Evolutionary conservation across 306 rosid genomes (phyloP), one percentile per base, ranked within the genome.

Genomic region (Glycine latifolia): DNA sequence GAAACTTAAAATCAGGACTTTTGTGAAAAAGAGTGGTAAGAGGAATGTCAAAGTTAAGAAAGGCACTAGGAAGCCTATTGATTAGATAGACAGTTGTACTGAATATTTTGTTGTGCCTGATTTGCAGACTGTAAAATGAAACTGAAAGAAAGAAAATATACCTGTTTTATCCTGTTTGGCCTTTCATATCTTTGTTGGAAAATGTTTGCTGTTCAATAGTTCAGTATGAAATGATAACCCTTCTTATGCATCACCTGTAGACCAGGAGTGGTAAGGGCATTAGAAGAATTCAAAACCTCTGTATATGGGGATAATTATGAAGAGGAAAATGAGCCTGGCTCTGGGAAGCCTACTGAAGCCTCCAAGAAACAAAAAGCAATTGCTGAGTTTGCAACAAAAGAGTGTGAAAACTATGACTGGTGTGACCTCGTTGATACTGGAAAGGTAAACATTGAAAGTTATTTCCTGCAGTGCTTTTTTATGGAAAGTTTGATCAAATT

Each of bases 221-320:
- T 20, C 2, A 12, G 79, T 47, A 55, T 66, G 74, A 79, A 69
- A 63, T 50, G 84, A 49, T 76, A 67, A 78, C 17, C 71, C 66
- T 81, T 26, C 56, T 35, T 80, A 52, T 86, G 58, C 83, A 76
- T 89, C 70, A 56, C 79, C 67, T 82, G 76, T 91, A 95, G 97
- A 80, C 94, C 97, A 49, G 87, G 91, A 81, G 95, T 95, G 7
- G 88, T 93, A 58, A 87, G 35, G 77, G 87, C 88, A 77, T 15
- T 93, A 68, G 97, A 95, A 85, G 99, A 93, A 71, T 93, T 95
- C 84, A 95, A 91, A 90, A 84, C 69, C 62, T 83, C 93, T 46
- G 89, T 95, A 56, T 93, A 91, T 39, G 99, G 99, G 79, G 97
- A 89, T 20, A 87, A 90, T 76, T 90, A 88, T 80, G 93, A 88